These are phyloP conservation scores for Nowakowskiella sp. DNA, from an alignment of 192 early-diverging fungal genomes.

Conservation along the genomic window DNA sequence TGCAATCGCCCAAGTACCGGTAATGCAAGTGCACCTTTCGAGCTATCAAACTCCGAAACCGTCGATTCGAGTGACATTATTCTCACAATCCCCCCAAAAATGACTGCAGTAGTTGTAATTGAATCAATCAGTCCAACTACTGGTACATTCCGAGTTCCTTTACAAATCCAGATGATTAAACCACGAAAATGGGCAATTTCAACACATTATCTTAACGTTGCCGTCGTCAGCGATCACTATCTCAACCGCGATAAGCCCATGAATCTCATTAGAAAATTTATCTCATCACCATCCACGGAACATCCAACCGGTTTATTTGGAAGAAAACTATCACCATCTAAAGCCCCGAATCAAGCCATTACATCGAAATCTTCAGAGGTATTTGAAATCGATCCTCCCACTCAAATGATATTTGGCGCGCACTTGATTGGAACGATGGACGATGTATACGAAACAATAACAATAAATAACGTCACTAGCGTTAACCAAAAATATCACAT, in stretches of 20 bases:
- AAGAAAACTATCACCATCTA: constrained; percentile 10
- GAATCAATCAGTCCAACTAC: constrained; percentile 19
- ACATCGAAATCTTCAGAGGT: constrained; percentile 30
- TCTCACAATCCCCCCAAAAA: constrained; percentile 24
- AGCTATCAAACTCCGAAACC: constrained; percentile 25
- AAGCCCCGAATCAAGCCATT: background rate
- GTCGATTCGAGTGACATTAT: constrained; percentile 24
- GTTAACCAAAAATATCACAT: constrained; percentile 30
- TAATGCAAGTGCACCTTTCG: constrained; percentile 14
- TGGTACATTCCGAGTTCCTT: constrained; percentile 33
- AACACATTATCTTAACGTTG: constrained; percentile 18
- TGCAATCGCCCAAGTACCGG: constrained; percentile 15
- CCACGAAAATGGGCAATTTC: constrained; percentile 32
- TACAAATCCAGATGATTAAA: constrained; percentile 25
- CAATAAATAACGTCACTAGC: constrained; percentile 35
- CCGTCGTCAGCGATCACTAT: constrained; percentile 32
- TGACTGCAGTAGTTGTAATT: constrained; percentile 34
- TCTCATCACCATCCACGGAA: constrained; percentile 14
- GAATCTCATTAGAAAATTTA: constrained; percentile 11
- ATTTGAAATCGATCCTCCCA: constrained; percentile 41
- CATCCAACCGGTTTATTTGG: constrained; percentile 18
- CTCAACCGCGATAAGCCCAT: constrained; percentile 22
- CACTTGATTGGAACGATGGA: constrained; percentile 14
- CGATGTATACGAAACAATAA: constrained; percentile 35
- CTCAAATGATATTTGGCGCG: constrained; percentile 32